Base-by-base conservation (phyloP, 169 alveolate species). In the Eimeria zaria region DNA sequence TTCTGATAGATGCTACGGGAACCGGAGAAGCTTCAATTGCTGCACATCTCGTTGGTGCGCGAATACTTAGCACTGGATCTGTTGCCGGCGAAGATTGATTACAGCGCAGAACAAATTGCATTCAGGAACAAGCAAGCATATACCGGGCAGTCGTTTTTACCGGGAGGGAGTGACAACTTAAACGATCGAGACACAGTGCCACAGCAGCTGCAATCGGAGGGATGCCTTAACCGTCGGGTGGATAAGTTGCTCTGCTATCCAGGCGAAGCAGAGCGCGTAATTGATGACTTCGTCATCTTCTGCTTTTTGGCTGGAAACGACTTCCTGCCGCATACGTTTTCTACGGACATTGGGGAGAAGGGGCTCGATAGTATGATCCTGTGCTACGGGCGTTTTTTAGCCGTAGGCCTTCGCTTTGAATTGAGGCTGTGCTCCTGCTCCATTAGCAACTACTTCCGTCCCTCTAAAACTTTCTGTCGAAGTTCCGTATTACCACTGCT, bases 251-350 rank as follows among this genome's bases (percentile, higher is more conserved):
- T 87, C 9, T 27, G 64, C 20, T 58, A 20, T n/a, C 78, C 97
- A 76, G 39, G 74, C 74, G 96, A 95, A 71, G 36, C 39, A 20
- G 95, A 96, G 87, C 92, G 96, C 48, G 69, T 89, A 55, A 76
- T 95, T 81, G 97, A 96, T 84, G 97, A 97, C 90, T 97, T 95
- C 78, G 96, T 97, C 58, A 87, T 97, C 46, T 97, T 97, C 81
- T 97, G 98, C 87, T 89, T 95, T 24, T 76, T 97, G 95, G 97
- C 87, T 12, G 99, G 99, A 64, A 99, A 99, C 96, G 99, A 99
- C 96, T 99, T 99, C 97, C 96, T 99, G 55, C 99, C 99, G 20
- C 98, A 98, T 90, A 97, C 99, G 55, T 98, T 98, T 27, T 96
- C 98, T 30, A 98, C 98, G 7, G 98, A 99, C 51, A 97, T 98